Base-by-base conservation (phyloP, 768 basidiomycete genomes). In the Tephrocybe sp. region DNA sequence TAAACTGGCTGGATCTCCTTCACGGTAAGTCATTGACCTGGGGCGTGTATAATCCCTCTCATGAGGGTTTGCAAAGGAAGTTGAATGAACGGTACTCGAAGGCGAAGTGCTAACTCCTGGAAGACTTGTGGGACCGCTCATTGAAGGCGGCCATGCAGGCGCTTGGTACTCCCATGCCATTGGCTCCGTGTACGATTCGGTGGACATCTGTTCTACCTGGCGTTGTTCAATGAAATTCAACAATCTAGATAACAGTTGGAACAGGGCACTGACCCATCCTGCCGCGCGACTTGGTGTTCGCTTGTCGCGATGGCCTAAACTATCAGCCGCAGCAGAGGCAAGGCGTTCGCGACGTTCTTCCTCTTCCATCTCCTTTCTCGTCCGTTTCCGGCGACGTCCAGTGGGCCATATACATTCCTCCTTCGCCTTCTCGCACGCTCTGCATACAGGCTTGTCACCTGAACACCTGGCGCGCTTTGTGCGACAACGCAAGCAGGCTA, bases 391-490 rank as follows among this genome's bases (percentile, higher is more conserved):
- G 13, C 55, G 48, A 16, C 55, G 52, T 26, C 55, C 55, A 31
- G 39, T 50, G 3, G 55, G 55, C 55, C 55, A 57, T 2, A 39
- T 39, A 23, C 55, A 57, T 36, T 53, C 52, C 26, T 57, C 55
- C 35, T 46, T 53, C 16, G 52, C 55, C 19, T 50, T 53, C 33
- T 49, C 55, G 40, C 55, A 57, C 16, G 55, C 40, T 10, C 47
- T 47, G 42, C 55, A 57, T 14, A 53, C 45, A 9, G 55, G 55
- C 41, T 53, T 57, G 40, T 57, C 52, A 16, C 55, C 55, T 34
- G 55, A 57, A 22, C 55, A 57, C 34, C 55, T 39, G 16, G 55
- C 55, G 22, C 55, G 55, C 23, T 57, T 57, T 11, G 52, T 53
- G 17, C 55, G 55, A 38, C 55, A 57, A 19, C 55, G 55, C 26